A percentile compares a stretch with the other conserved stretches of the same genome.
phyloP scores from a whole-genome alignment of 768 basidiomycete species.

The Suillus plorans region DNA sequence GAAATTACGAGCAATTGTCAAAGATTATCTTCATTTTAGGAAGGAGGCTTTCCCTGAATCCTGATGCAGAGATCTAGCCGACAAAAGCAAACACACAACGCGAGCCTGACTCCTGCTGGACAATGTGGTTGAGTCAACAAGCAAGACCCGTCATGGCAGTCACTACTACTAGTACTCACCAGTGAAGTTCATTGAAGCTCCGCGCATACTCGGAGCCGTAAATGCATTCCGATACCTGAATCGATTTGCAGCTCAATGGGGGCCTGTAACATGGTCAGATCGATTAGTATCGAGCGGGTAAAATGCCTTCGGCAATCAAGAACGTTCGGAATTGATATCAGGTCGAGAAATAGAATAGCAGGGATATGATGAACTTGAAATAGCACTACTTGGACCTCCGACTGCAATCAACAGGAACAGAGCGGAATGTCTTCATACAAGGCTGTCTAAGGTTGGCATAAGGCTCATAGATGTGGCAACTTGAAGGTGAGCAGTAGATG shows the following conservation, averaged over 20 bases:
- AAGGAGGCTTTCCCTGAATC: too few relatives aligned
- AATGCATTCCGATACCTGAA: neutral
- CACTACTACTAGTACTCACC: too few relatives aligned
- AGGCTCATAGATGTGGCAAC: neutral
- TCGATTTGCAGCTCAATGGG: neutral
- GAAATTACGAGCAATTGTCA: too few relatives aligned
- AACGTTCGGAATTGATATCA: neutral
- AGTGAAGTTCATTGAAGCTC: neutral
- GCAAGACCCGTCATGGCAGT: neutral
- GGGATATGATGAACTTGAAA: neutral
- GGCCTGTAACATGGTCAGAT: neutral
- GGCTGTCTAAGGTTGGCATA: too few relatives aligned
- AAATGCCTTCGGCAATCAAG: neutral
- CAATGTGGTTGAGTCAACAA: neutral
- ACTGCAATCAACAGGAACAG: neutral
- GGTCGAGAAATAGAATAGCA: neutral
- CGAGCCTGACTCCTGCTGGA: neutral
- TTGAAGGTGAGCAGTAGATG: conserved; percentile 20
- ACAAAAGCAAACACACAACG: neutral
- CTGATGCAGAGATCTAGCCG: neutral
- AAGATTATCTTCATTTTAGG: too few relatives aligned
- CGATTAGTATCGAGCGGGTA: neutral
- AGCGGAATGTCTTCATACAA: neutral
- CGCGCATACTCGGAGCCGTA: neutral
- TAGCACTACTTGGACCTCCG: neutral